phyloP scores from a whole-genome alignment of 495 filamentous ascomycete genomes.

The Podospora pseudoanserina region DNA sequence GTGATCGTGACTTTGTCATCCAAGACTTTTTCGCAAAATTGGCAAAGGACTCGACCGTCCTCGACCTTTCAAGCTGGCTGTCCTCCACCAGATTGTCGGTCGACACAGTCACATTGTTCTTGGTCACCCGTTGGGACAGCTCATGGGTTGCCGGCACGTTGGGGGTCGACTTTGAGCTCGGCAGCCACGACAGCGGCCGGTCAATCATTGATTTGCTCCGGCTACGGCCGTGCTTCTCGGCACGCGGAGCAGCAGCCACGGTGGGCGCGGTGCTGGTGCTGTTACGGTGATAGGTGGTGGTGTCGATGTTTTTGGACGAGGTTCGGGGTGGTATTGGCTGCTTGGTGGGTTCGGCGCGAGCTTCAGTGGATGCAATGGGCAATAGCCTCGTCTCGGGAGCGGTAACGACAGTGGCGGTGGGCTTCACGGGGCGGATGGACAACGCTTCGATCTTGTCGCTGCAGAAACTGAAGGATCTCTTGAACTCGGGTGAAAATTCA shows the following conservation, averaged over 20 bases:
- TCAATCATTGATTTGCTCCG: conserved; percentile 40
- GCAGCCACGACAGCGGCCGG: conserved; percentile 45
- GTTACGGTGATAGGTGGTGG: conserved; percentile 1
- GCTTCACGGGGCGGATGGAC: not conserved
- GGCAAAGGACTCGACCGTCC: conserved; percentile 58
- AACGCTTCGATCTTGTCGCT: conserved; percentile 16
- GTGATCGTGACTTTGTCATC: conserved; percentile 59
- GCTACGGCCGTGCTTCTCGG: conserved; percentile 29
- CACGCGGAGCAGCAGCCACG: conserved; percentile 11
- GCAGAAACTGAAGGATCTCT: conserved; percentile 34
- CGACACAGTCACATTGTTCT: conserved; percentile 25
- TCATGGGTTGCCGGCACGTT: conserved; percentile 26
- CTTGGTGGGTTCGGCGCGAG: conserved; percentile 18
- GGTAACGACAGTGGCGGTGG: conserved; percentile 7
- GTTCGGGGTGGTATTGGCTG: conserved; percentile 22
- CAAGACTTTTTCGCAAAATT: conserved; percentile 66
- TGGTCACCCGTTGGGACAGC: conserved; percentile 22
- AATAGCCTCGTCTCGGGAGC: conserved; percentile 4
- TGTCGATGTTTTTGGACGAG: conserved; percentile 16
- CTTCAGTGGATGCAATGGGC: not conserved
- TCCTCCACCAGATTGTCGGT: conserved; percentile 13
- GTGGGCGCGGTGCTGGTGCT: conserved; percentile 12
- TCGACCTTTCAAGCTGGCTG: conserved; percentile 30
- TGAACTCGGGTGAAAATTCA: conserved; percentile 41
- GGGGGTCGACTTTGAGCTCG: conserved; percentile 39